These are phyloP conservation scores for Stephanocyclus meneghinianus DNA, from an alignment of 352 stramenopile species.

Conservation along the genomic window DNA sequence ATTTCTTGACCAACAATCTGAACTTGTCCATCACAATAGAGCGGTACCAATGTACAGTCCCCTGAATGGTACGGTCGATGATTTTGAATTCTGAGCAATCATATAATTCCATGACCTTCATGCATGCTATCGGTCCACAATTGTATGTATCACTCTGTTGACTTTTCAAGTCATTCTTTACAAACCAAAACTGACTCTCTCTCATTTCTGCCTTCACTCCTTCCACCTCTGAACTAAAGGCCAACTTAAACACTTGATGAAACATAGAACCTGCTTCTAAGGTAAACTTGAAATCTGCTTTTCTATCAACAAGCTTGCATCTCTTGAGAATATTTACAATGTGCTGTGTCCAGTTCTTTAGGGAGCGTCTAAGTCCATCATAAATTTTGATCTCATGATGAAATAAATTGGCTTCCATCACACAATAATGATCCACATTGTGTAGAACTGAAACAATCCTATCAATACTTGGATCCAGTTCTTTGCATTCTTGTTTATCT, in stretches of 20 bases:
- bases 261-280: not conserved
- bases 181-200: not conserved
- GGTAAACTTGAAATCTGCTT: not conserved
- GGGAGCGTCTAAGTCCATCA: slow-evolving; percentile 3
- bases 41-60: not conserved
- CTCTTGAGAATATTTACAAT: not conserved
- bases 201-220: not conserved
- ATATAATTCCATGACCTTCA: slow-evolving; percentile 8
- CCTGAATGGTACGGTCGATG: not conserved
- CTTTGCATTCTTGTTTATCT: not conserved
- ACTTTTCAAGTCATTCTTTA: not conserved
- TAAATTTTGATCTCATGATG: not conserved
- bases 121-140: slow-evolving; percentile 1
- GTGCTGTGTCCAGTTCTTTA: slow-evolving; percentile 4
- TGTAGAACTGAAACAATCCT: slow-evolving; percentile 2
- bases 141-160: slow-evolving; percentile 3
- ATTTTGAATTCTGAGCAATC: not conserved
- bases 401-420: not conserved
- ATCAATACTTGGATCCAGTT: not conserved
- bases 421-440: not conserved
- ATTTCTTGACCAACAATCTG: not conserved
- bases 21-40: not conserved
- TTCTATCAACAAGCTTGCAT: slow-evolving; percentile 1
- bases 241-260: not conserved
- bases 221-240: not conserved